Evolutionary conservation across 352 stramenopile genomes (phyloP), one percentile per base, ranked within the genome.

Genomic region (Globisporangium takayamanum): DNA sequence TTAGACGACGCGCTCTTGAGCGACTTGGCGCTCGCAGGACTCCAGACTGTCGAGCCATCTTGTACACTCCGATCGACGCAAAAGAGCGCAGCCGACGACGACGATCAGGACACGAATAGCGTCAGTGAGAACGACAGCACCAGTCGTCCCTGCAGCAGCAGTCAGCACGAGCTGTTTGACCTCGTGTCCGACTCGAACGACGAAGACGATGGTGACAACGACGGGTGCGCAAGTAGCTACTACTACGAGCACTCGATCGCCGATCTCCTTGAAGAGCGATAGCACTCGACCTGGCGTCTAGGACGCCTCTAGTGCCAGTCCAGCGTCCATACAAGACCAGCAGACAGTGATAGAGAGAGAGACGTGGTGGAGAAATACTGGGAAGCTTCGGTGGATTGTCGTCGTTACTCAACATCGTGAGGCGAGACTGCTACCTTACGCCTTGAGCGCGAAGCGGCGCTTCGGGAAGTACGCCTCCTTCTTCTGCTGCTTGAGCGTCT

Each of bases 361-460:
- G 44, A 56, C 63, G 48, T 52, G 47, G 5, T 55, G 50, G 57
- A 36, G 30, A 59, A 55, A 57, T 53, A 59, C 45, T 73, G 71
- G 75, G 73, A 88, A 86, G 74, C 74, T 74, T 66, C 55, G 83
- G 76, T 76, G 74, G 82, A 74, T 82, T 85, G 83, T 77, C 51
- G 48, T 81, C 50, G 58, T 47, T 57, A 55, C 51, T 53, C 20
- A 20, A 50, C n/a, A 11, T 50, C 5, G 45, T 2, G 45, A 50
- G 6, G 45, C 20, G 20, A 25, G 53, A 58, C 55, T 53, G 70
- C 69, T 57, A 72, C 63, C 73, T 97, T 98, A 98, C 57, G 96
- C 96, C 92, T 99, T 99, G 72, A 99, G 83, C 61, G 96, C 96
- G 80, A 93, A 99, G 67, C 95, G 95, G 60, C 95, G 83, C 79